Conservation (phyloP, 495 filamentous ascomycete species). For the Aspergillus heteromorphus region DNA sequence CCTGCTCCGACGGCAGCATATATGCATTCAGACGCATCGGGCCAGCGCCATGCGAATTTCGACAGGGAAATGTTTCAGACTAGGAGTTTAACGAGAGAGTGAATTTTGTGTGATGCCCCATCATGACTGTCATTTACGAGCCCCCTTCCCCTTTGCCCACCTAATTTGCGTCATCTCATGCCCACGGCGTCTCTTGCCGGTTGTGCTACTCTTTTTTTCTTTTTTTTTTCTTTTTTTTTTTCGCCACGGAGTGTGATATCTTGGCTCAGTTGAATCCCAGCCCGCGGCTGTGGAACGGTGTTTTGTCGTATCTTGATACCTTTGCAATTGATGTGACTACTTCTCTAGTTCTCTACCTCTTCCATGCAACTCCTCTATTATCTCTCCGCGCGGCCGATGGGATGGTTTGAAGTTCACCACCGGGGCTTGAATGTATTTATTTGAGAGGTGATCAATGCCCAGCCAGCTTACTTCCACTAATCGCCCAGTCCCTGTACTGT, state of each 20-base stretch:
- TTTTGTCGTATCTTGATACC: not conserved
- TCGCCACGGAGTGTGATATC: not conserved
- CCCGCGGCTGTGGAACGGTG: not conserved
- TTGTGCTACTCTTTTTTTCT: not conserved
- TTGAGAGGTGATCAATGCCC: too few species aligned
- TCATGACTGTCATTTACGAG: constrained; percentile 6
- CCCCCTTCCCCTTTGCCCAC: too few species aligned
- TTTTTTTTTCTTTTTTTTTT: constrained; percentile 3
- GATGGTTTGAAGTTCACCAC: not conserved
- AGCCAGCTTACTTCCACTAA: too few species aligned
- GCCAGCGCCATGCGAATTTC: too few species aligned
- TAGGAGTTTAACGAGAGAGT: not conserved
- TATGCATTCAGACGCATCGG: too few species aligned
- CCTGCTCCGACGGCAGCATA: not conserved
- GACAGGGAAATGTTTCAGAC: not conserved
- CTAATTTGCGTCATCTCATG: not conserved
- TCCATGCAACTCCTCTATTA: not conserved
- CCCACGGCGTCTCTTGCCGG: constrained; percentile 8
- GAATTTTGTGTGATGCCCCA: not conserved
- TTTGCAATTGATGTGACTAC: constrained; percentile 3
- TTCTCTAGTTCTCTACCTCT: not conserved
- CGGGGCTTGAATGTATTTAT: not conserved
- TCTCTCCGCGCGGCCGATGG: not conserved
- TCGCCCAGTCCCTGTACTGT: too few species aligned
- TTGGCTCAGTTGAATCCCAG: not conserved